Base-by-base conservation (phyloP, 768 basidiomycete species). In the Roridomyces roridus region DNA sequence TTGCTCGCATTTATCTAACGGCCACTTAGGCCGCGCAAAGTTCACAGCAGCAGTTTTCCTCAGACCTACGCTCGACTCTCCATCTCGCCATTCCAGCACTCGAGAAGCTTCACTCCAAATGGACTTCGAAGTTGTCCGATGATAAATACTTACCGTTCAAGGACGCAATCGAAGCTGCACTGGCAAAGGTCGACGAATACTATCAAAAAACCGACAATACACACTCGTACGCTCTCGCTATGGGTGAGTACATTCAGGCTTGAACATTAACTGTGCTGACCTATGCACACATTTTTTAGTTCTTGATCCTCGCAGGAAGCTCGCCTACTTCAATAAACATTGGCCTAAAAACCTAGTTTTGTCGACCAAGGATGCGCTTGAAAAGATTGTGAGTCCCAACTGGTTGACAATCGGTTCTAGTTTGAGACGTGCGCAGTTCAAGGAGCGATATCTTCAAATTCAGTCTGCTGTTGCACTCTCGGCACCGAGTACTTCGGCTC, bases 21-120 rank as follows among this genome's bases (percentile, higher is more conserved):
- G 43, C n/a, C n/a, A n/a, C n/a, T n/a, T n/a, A 73, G 71, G 53
- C 62, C 54, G 66, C 71, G 7, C 70, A 73, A 29, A 28, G 57
- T 8, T 64, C 67, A 2, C 72, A 74, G 43, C 72, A 74, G 15
- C 56, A 56, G 0, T 73, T 72, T 43, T 73, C 73, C 1, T 66
- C 66, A 4, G 69, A 71, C 11, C 26, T 17, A 18, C 41, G 46
- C 6, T 59, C 71, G 0, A 56, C 51, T 4, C 59, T 73, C 6
- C 65, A 71, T 47, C 44, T 60, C 31, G 71, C 59, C 0, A 51
- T 73, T 24, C 68, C 71, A 2, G 68, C 70, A 0, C 60, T 74
- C 3, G 69, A 73, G 26, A 62, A 43, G 5, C 49, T 72, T 1
- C 66, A 71, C 28, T 54, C 51, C 24, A 64, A 65, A 8, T 73